These are phyloP conservation scores for Poteriospumella lacustris DNA, from an alignment of 108 stramenopile genomes.

Conservation along the genomic window DNA sequence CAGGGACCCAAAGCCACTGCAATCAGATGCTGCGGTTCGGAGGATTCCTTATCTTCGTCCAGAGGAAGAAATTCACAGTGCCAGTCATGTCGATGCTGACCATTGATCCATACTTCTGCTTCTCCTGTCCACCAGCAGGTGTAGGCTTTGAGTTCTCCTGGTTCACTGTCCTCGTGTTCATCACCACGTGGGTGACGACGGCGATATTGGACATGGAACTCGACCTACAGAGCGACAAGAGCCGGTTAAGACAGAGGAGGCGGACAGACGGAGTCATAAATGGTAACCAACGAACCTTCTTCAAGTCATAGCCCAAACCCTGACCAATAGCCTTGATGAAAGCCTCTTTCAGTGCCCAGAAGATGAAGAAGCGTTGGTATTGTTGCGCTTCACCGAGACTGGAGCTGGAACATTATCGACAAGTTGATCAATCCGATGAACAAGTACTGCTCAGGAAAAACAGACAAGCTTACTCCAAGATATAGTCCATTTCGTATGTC, in stretches of 20 bases:
- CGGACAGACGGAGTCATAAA: background rate
- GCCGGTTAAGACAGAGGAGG: background rate
- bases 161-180: background rate
- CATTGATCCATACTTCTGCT: background rate
- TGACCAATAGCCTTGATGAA: conserved; percentile 46
- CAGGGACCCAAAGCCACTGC: background rate
- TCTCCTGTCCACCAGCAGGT: background rate
- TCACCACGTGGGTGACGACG: background rate
- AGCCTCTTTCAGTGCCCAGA: conserved; percentile 40
- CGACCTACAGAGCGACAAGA: background rate
- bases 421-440: background rate
- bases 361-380: conserved; percentile 1
- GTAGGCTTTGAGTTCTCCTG: background rate
- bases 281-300: background rate
- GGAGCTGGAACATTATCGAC: too few relatives aligned
- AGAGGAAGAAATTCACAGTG: background rate
- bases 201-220: background rate
- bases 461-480: background rate
- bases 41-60: background rate
- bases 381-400: background rate
- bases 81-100: background rate
- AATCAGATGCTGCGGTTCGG: background rate
- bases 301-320: conserved; percentile 30
- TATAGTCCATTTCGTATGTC: conserved; percentile 15
- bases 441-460: background rate